These are phyloP conservation scores for Fagus crenata DNA, from an alignment of 306 rosid species.

Conservation along the genomic window DNA sequence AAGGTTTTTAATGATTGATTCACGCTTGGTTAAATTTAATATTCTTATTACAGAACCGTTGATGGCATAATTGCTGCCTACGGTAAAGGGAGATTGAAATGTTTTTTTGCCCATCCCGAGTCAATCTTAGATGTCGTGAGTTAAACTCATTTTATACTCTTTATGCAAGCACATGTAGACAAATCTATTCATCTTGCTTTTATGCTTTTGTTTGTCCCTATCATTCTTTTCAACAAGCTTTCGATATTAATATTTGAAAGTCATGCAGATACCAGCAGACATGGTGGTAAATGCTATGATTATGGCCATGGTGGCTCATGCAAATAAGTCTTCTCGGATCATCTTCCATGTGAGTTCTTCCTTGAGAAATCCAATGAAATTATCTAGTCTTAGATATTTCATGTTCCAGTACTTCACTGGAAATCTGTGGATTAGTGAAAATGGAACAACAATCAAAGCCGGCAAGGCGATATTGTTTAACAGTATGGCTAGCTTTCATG, in stretches of 20 bases:
- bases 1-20: conserved; percentile 28
- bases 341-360: conserved; percentile 52
- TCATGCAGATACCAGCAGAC: conserved; percentile 54
- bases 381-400: background rate
- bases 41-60: conserved; percentile 35
- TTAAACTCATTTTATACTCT: too few relatives aligned
- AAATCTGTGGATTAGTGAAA: conserved; percentile 4
- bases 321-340: conserved; percentile 12
- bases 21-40: background rate
- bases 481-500: conserved; percentile 28
- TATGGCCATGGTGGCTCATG: conserved; percentile 31
- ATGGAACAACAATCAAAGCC: conserved; percentile 31
- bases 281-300: conserved; percentile 45
- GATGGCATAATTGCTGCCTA: conserved; percentile 34
- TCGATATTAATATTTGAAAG: background rate
- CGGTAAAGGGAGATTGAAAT: conserved; percentile 42
- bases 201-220: background rate
- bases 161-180: too few relatives aligned
- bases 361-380: conserved; percentile 30
- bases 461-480: background rate
- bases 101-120: conserved; percentile 34
- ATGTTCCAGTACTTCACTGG: conserved; percentile 18
- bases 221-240: background rate
- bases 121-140: conserved; percentile 42
- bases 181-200: background rate